Base-by-base conservation (phyloP, 2,329 filamentous ascomycete species). In the Elsinoe ampelina region DNA sequence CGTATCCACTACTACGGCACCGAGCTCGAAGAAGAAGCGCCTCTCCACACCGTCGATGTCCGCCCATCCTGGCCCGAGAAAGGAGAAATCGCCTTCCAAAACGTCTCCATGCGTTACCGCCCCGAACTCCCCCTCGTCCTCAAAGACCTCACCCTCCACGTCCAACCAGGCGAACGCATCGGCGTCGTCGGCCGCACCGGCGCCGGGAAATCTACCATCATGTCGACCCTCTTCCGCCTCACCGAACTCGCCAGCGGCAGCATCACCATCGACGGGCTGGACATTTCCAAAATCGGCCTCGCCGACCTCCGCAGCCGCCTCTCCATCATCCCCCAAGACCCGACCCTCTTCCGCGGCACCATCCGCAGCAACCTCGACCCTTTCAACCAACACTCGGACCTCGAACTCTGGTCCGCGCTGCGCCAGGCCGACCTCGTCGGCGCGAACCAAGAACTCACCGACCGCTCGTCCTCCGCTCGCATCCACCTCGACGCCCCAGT, bases 1-100 rank as follows among this genome's bases (percentile, higher is more conserved):
- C 85, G 93, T 51, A 77, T 97, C 34, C 84, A 90, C 68, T 89
- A 95, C 74, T 97, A 97, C 68, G 91, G 89, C 56, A 89, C 82
- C 0, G 73, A 88, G 63, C 80, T 98, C 3, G 90, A 95, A 61
- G 86, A 95, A 67, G 93, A 97, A 70, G 89, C 92, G 0, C 89
- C 91, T 0, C 77, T 91, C 1, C 87, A 91, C 64, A 85, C 88
- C 34, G 45, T 58, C 36, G 81, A 90, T 4, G 81, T 95, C 2
- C 81, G 83, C 15, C 74, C 81, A 1, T 79, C 78, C 17, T 98
- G 93, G 93, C 93, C 93, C 0, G 85, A 95, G 65, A 82, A 82
- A 63, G 93, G 92, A 26, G 87, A 91, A 67, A 77, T 78, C 59
- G 63, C 73, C 47, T 78, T 78, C 63, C 66, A 76, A 55, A 69